Evolutionary conservation across 805 yeast genomes (phyloP).

Genomic region (Scheffersomyces lignosus): DNA sequence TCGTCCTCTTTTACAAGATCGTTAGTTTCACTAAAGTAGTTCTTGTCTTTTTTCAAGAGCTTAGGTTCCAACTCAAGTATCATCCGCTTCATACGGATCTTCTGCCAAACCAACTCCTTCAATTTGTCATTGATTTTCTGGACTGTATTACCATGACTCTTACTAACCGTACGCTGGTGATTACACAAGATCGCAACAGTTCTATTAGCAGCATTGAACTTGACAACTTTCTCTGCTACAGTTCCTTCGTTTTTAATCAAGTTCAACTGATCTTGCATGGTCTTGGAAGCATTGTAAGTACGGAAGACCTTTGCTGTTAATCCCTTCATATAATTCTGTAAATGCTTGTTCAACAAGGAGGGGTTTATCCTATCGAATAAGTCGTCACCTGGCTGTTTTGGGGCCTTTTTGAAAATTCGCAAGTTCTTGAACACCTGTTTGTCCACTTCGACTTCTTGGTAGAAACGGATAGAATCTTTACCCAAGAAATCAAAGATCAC

Average conservation of each 20-base stretch:
- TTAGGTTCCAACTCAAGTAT: constrained; percentile 63
- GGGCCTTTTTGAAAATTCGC: constrained; percentile 81
- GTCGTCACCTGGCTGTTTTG: constrained; percentile 90
- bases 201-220: constrained; percentile 91
- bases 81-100: constrained; percentile 69
- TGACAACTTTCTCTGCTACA: constrained; percentile 81
- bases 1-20: constrained; percentile 68
- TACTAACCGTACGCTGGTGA: constrained; percentile 91
- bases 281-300: constrained; percentile 93
- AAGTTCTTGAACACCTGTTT: constrained; percentile 89
- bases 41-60: constrained; percentile 49
- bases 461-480: constrained; percentile 89
- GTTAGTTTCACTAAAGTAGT: constrained; percentile 66
- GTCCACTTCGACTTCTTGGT: constrained; percentile 91
- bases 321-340: constrained; percentile 89
- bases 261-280: constrained; percentile 94
- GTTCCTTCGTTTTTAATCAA: constrained; percentile 84
- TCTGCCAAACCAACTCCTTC: constrained; percentile 83
- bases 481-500: constrained; percentile 92
- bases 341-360: constrained; percentile 73
- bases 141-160: constrained; percentile 78
- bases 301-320: constrained; percentile 96
- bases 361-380: constrained; percentile 91
- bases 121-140: constrained; percentile 76
- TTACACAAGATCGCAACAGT: constrained; percentile 95